Conservation (phyloP, 1,139 yeast species). For the Scheffersomyces lignicola region DNA sequence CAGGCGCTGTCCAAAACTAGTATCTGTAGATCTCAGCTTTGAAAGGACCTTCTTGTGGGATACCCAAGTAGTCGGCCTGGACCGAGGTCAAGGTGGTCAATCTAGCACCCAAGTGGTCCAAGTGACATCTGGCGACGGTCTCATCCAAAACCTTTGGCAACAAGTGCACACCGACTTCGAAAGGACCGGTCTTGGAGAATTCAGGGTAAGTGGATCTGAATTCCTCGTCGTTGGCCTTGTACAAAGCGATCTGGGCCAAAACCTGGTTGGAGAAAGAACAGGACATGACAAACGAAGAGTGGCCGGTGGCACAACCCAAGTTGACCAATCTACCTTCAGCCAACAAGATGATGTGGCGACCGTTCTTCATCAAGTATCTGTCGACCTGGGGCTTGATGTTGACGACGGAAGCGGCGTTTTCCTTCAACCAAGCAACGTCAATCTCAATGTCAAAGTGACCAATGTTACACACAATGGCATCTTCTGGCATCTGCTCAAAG, state of each 20-base stretch:
- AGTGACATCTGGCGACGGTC: slow-evolving; percentile 97
- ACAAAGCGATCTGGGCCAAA: slow-evolving; percentile 97
- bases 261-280: slow-evolving; percentile 99
- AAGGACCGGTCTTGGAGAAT: slow-evolving; percentile 91
- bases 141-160: slow-evolving; percentile 99
- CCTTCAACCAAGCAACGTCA: slow-evolving; percentile 97
- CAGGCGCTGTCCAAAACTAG: slow-evolving; percentile 36
- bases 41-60: slow-evolving; percentile 95
- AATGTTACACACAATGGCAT: slow-evolving; percentile 99
- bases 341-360: slow-evolving; percentile 92
- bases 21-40: slow-evolving; percentile 99
- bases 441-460: slow-evolving; percentile 99
- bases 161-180: slow-evolving; percentile 90
- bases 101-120: slow-evolving; percentile 91
- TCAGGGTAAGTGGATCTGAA: slow-evolving; percentile 86
- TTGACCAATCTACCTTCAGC: slow-evolving; percentile 99
- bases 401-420: slow-evolving; percentile 83
- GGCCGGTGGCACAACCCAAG: slow-evolving; percentile 99
- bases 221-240: slow-evolving; percentile 79
- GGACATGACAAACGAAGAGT: slow-evolving; percentile 98
- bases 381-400: slow-evolving; percentile 99
- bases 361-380: slow-evolving; percentile 88
- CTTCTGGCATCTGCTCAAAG: slow-evolving; percentile 95
- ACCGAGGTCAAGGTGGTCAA: slow-evolving; percentile 74
- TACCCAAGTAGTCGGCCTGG: slow-evolving; percentile 95